Conservation (phyloP, 1,284 basidiomycete genomes). For the Ganoderma sp. region DNA sequence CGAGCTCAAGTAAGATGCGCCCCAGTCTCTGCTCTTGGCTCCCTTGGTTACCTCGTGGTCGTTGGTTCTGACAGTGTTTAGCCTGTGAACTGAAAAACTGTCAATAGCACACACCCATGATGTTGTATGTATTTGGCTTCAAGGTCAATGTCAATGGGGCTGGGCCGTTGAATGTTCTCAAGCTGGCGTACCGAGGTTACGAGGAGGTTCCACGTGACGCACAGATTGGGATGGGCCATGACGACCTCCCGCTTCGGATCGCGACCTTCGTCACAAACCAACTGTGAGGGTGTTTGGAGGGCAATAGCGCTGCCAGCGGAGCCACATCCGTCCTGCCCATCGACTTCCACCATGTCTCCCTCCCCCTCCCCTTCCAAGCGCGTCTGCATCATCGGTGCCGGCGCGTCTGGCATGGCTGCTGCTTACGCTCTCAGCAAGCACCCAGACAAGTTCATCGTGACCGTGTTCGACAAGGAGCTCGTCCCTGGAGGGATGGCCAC, state of each 20-base stretch:
- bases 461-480: conserved; percentile 57
- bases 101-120: not conserved
- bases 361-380: conserved; percentile 38
- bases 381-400: conserved; percentile 57
- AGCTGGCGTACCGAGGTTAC: not conserved
- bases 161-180: not conserved
- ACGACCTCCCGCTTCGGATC: not conserved
- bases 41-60: not conserved
- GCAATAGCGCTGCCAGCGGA: not conserved
- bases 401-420: conserved; percentile 59
- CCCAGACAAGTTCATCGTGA: conserved; percentile 61
- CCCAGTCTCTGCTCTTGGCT: not conserved
- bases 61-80: not conserved
- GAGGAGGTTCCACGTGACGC: not conserved
- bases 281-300: not conserved
- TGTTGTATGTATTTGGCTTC: not conserved
- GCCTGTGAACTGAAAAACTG: not conserved
- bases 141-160: not conserved
- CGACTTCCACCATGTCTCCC: conserved; percentile 17
- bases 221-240: not conserved
- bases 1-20: conserved; percentile 59
- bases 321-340: conserved; percentile 10
- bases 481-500: conserved; percentile 67
- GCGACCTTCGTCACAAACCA: not conserved
- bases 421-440: conserved; percentile 60